Evolutionary conservation across 345 rosid genomes (phyloP), one percentile per base, ranked within the genome.

Genomic region (Moricandia moricandioides): DNA sequence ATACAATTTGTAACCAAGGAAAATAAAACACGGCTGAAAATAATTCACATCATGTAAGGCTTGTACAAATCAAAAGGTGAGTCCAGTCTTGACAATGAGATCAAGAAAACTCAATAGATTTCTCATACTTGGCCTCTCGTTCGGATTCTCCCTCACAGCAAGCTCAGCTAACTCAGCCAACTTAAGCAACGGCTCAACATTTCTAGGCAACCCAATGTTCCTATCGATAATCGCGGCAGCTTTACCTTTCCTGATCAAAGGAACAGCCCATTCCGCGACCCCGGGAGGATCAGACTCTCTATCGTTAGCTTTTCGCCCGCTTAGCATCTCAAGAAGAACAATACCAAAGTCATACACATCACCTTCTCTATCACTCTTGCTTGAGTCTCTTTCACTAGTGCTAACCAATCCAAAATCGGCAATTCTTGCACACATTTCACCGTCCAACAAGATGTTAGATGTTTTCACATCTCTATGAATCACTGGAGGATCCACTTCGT

Each of bases 171-270:
- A 62, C 16, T 94, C 96, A 1, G 89, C 94, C 62, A 91, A 73
- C 56, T 88, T 91, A 31, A 91, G 92, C 71, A 94, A 77, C 2
- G 97, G 96, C 81, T 93, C 98, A 14, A 91, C 89, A 62, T 91
- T 89, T 75, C 88, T 88, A 4, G 93, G 98, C 61, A 89, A 86
- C 69, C 85, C 83, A 59, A 83, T 81, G 33, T 85, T 79, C 34
- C 82, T 82, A 74, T 94, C 96, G 8, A 94, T 85, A 57, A 84
- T 84, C 14, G 91, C 91, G 0, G 92, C 94, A 8, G 87, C 93
- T 79, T 86, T 89, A 3, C 96, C 96, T 56, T 79, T 85, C 47
- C 72, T 85, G 37, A 91, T 86, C 63, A 84, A 69, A 5, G 96
- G 96, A 64, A 83, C 79, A 0, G 96, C 91, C 97, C 97, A 91